phyloP scores from a whole-genome alignment of 2,329 filamentous ascomycete species.

The Ophiostoma triangulosporum region DNA sequence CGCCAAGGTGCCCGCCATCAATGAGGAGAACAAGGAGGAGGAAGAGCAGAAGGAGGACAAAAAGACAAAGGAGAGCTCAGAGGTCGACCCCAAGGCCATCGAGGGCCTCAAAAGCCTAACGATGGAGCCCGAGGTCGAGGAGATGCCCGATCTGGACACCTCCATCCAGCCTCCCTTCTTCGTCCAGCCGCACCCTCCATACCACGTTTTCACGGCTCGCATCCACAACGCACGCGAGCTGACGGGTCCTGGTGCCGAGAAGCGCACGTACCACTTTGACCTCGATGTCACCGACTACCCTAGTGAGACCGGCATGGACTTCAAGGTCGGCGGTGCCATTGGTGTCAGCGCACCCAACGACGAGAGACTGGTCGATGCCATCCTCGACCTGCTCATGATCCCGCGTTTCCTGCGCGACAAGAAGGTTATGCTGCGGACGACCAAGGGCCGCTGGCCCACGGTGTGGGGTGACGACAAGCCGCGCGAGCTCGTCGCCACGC shows the following conservation, averaged over 20 bases:
- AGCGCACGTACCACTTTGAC: conserved; percentile 95
- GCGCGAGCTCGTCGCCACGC: conserved; percentile 76
- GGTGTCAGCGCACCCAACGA: conserved; percentile 86
- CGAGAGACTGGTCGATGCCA: conserved; percentile 59
- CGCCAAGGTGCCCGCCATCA: background rate
- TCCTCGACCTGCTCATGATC: conserved; percentile 70
- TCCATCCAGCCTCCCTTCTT: conserved; percentile 67
- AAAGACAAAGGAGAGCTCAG: conserved; percentile 7
- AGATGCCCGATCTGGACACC: conserved; percentile 33
- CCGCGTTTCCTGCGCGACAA: conserved; percentile 75
- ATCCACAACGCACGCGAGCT: conserved; percentile 75
- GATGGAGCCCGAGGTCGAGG: conserved; percentile 22
- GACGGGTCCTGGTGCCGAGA: conserved; percentile 79
- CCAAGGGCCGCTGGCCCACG: conserved; percentile 80
- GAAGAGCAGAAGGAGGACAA: background rate
- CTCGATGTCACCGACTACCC: conserved; percentile 91
- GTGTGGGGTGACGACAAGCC: conserved; percentile 90
- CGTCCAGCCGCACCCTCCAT: conserved; percentile 88
- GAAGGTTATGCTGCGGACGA: conserved; percentile 65
- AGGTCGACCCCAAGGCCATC: conserved; percentile 8
- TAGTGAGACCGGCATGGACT: conserved; percentile 70
- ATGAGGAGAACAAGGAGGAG: no score
- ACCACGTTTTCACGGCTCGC: conserved; percentile 81
- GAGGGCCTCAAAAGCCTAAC: conserved; percentile 17
- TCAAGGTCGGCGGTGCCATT: conserved; percentile 92